Evolutionary conservation across 306 rosid species (phyloP), one percentile per base, ranked within the genome.

Genomic region (Erythrophleum fordii): DNA sequence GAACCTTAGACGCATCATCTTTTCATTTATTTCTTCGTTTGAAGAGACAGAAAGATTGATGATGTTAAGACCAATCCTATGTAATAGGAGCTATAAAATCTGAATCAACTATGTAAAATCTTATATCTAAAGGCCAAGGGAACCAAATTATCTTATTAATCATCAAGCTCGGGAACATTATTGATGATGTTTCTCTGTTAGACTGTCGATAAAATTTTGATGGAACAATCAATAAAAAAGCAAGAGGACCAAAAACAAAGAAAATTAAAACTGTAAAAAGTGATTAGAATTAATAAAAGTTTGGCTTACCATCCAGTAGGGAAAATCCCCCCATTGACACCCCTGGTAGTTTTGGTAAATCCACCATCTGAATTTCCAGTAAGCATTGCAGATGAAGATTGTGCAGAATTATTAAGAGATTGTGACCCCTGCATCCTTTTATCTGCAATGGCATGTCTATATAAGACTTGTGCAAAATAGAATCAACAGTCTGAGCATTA

Each of bases 401-500:
- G 81, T 53, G 66, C 61, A 78, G 86, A 79, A 77, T 80, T 68
- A 75, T 76, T 78, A 77, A 77, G 71, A 71, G 82, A 82, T 69
- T 87, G 85, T 59, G 83, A 72, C 76, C 75, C 95, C 90, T 91
- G 94, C 69, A 87, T 86, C 88, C 83, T 86, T 89, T 86, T 88
- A 89, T 93, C 97, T 95, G 98, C 97, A 95, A 91, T 74, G 89
- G 86, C 88, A 84, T 80, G 78, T 77, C 83, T 80, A 86, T 60
- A 85, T 88, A 88, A 93, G 93, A 85, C 80, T 79, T 71, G n/a
- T 55, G 87, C 79, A 82, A 76, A 72, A 84, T 31, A 80, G 69
- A 41, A 81, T 79, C 25, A 76, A 66, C 13, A 77, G 53, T 46
- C 73, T 73, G 75, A 68, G 58, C 75, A 83, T 58, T 66, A 79